These are phyloP conservation scores for Lachnum nothofagi DNA, from an alignment of 2,329 filamentous ascomycete genomes.

Conservation along the genomic window DNA sequence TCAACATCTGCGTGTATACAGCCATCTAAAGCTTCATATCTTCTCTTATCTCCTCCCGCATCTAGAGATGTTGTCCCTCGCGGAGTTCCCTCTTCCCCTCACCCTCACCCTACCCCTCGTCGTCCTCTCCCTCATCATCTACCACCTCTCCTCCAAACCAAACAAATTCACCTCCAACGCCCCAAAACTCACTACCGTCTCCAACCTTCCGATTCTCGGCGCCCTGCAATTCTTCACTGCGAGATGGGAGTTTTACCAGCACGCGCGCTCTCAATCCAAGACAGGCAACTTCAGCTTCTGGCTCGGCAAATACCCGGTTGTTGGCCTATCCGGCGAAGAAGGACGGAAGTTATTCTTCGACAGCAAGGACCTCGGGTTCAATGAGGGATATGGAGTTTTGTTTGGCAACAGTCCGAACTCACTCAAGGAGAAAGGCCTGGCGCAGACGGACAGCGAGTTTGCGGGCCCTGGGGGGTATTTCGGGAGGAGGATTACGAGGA, in stretches of 20 bases:
- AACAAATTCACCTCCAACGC: conserved; percentile 15
- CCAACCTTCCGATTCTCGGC: conserved; percentile 40
- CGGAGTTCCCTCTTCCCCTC: background rate
- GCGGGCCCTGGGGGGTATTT: conserved; percentile 7
- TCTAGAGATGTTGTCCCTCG: background rate
- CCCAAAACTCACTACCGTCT: conserved; percentile 22
- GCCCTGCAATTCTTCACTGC: conserved; percentile 42
- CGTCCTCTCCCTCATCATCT: background rate
- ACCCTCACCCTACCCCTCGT: background rate
- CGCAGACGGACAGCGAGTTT: background rate
- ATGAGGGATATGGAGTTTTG: conserved; percentile 32
- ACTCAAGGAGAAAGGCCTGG: background rate
- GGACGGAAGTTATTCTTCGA: conserved; percentile 43
- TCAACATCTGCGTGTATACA: too few relatives aligned
- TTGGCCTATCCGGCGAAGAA: conserved; percentile 41
- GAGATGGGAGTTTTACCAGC: conserved; percentile 41
- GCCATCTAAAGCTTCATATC: too few relatives aligned
- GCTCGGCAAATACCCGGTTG: conserved; percentile 41
- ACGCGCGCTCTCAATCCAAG: conserved; percentile 30
- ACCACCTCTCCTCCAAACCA: background rate
- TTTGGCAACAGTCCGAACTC: conserved; percentile 5
- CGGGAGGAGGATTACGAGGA: conserved; percentile 14
- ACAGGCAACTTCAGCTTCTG: conserved; percentile 47
- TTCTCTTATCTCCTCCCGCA: background rate
- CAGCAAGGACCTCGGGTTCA: conserved; percentile 40